Evolutionary conservation across 306 rosid species (phyloP).

Genomic region (Myrica gale): DNA sequence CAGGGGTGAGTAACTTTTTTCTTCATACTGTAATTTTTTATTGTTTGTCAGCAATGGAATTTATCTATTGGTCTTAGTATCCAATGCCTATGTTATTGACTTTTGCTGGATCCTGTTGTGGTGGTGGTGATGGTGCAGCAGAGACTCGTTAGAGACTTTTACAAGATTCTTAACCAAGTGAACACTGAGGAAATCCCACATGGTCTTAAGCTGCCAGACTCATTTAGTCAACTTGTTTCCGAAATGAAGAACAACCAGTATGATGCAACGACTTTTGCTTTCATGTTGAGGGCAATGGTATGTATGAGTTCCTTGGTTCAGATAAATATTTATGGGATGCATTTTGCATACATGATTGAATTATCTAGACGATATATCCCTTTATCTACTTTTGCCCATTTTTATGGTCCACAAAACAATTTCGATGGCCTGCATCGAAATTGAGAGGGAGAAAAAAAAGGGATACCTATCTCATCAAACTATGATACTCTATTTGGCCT

Average conservation of each 20-base stretch:
- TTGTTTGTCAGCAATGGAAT: neutral
- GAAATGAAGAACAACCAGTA: slow-evolving; percentile 81
- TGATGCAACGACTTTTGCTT: slow-evolving; percentile 81
- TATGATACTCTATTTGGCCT: neutral
- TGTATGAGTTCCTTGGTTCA: slow-evolving; percentile 16
- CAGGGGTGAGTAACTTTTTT: slow-evolving; percentile 67
- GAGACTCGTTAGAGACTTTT: slow-evolving; percentile 83
- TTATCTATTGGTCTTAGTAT: neutral
- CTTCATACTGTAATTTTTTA: slow-evolving; percentile 9
- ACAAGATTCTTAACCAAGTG: slow-evolving; percentile 83
- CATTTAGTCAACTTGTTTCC: slow-evolving; percentile 78
- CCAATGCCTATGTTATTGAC: slow-evolving; percentile 17
- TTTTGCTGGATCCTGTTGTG: slow-evolving; percentile 30
- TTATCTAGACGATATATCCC: neutral
- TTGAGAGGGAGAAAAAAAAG: neutral
- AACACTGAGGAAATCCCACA: slow-evolving; percentile 76
- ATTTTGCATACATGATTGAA: neutral
- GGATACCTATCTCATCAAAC: neutral
- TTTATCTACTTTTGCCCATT: neutral
- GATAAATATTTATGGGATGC: neutral
- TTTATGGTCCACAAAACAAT: neutral
- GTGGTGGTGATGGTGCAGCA: slow-evolving; percentile 47
- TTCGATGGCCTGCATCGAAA: neutral
- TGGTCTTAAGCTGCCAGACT: slow-evolving; percentile 73
- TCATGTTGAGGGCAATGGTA: slow-evolving; percentile 91